Base-by-base conservation (phyloP, 2,329 filamentous ascomycete species). In the Hirsutella minnesotensis region DNA sequence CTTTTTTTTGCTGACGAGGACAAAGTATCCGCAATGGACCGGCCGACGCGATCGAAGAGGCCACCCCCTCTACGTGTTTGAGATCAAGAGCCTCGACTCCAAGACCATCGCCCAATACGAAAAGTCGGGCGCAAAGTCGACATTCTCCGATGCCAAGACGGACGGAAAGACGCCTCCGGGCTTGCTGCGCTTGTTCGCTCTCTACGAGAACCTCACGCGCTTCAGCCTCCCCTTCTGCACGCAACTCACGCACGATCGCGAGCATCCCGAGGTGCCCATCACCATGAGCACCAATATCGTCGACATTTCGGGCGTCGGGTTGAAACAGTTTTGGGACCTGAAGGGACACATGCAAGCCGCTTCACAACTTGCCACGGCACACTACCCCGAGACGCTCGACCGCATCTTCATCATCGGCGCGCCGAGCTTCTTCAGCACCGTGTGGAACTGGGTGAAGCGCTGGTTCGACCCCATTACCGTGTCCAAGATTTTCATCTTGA, bases 301-400 rank as follows among this genome's bases (percentile, higher is more conserved):
- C 45, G 90, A 96, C 60, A 87, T 95, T 49, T 83, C 79, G n/a
- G 81, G 82, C 13, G 89, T 95, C 24, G 86, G 86, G 5, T 63
- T 95, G 61, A 88, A 86, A 68, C 88, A 94, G 66, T 95, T 95
- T 61, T 95, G 90, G 90, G 94, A 94, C 64, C 65, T 96, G 48
- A 92, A 94, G 69, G 68, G 67, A 19, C 90, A 95, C 62, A 94
- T 96, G 88, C 89, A 95, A 66, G 83, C 88, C 56, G 89, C 89
- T 2, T 90, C 83, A 56, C 77, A 81, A 46, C 70, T 96, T 16
- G 31, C 43, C 5, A 95, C 90, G 3, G 87, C 89, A 5, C 86
- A 95, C 65, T 96, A 95, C 60, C 90, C 90, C 1, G 90, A 96
- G 66, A 95, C 89, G 0, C 68, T 96, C 40, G 90, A 64, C 47